A percentile compares a stretch with the other conserved stretches of the same genome.
These are phyloP conservation scores for Thelephora terrestris DNA, from an alignment of 1,284 basidiomycete genomes.

Conservation along the genomic window DNA sequence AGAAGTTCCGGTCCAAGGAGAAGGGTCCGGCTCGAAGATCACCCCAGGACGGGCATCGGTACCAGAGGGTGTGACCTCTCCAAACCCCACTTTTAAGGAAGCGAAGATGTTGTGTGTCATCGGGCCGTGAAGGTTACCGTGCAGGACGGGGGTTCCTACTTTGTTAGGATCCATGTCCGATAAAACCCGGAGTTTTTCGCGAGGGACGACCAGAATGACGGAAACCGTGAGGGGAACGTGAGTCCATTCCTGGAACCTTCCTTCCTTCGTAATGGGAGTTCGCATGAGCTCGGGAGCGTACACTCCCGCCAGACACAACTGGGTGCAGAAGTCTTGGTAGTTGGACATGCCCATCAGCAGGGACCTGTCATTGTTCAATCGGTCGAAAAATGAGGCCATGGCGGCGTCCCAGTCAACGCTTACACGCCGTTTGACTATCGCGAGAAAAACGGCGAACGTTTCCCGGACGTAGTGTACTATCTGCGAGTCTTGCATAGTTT, in stretches of 20 bases:
- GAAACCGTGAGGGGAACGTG: slow-evolving; percentile 21
- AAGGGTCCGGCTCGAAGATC: slow-evolving; percentile 24
- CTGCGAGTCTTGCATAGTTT: slow-evolving; percentile 4
- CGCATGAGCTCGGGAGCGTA: slow-evolving; percentile 10
- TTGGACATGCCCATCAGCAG: slow-evolving; percentile 24
- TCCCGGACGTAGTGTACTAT: slow-evolving; percentile 32
- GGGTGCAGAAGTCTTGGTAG: slow-evolving; percentile 25
- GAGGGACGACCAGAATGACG: slow-evolving; percentile 27
- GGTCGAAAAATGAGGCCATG: slow-evolving; percentile 21
- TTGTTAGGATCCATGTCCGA: slow-evolving; percentile 7
- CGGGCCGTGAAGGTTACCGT: slow-evolving; percentile 19
- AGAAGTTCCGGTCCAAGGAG: slow-evolving; percentile 21
- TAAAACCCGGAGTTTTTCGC: slow-evolving; percentile 19
- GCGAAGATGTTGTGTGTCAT: slow-evolving; percentile 21
- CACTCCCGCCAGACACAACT: slow-evolving; percentile 25
- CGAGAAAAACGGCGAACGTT: slow-evolving; percentile 34
- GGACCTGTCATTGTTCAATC: slow-evolving; percentile 15
- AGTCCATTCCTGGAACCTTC: slow-evolving; percentile 20
- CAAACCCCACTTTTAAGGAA: slow-evolving; percentile 23
- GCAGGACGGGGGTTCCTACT: slow-evolving; percentile 21
- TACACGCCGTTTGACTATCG: slow-evolving; percentile 23
- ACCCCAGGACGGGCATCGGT: slow-evolving; percentile 15
- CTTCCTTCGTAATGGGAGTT: slow-evolving; percentile 8
- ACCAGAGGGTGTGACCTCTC: slow-evolving; percentile 18
- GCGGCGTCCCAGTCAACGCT: slow-evolving; percentile 19